Base-by-base conservation (phyloP, 345 rosid genomes). In the Cardamine occulta region DNA sequence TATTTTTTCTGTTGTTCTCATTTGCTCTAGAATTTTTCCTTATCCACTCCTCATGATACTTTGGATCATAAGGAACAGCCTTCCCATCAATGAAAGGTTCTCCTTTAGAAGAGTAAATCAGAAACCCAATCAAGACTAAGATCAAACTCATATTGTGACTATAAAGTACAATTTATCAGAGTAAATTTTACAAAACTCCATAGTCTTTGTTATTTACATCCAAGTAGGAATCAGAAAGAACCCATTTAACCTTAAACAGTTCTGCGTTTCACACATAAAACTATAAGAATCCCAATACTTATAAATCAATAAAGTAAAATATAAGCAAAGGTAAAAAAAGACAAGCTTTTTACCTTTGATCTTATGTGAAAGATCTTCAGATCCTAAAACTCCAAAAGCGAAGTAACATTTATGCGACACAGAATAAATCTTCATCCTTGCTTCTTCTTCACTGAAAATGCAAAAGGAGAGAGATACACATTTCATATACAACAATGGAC, bases 1-100 rank as follows among this genome's bases (percentile, higher is more conserved):
- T 92, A 58, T 88, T 90, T 42, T 91, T 89, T 65, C 88, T 83
- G 68, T 96, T 83, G 68, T 96, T 84, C 49, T 90, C 92, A 55
- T 82, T 88, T 15, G 98, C 93, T 28, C 88, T 80, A 2, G 88
- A 84, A 70, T 92, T 89, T 85, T 92, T 95, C 82, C 91, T 90
- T 37, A 88, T 83, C 97, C 98, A 94, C 73, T 91, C 97, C 80
- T 94, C 97, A 32, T 91, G 97, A 73, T 91, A 91, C 85, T 91
- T 91, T 2, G 92, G 91, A 61, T 94, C 98, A 79, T 94, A 90
- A 0, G 97, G 98, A 73, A 90, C 97, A 52, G 98, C 97, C 79
- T 86, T 76, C 58, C 97, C 98, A 55, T 94, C 82, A 68, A 94
- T 88, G 77, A 91, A 93, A 54, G 98, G 98, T 64, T 93, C 98